Evolutionary conservation across 2,329 filamentous ascomycete species (phyloP).

Genomic region (Lasiodiplodia gonubiensis): DNA sequence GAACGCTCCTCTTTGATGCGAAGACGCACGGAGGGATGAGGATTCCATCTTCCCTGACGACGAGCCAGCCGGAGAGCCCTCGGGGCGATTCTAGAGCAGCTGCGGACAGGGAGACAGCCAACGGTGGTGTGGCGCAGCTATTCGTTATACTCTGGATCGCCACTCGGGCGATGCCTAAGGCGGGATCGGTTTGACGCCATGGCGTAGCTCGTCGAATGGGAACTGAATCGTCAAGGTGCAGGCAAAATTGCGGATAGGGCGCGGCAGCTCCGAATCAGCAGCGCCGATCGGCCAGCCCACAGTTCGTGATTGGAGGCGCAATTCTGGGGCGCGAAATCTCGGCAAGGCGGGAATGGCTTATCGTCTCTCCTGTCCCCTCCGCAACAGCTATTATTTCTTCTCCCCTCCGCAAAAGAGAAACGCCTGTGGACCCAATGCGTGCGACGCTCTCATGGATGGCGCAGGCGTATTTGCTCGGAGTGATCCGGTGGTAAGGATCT

Average conservation of each 20-base stretch:
- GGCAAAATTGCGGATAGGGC: not conserved
- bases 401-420: not conserved
- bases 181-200: not conserved
- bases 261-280: not conserved
- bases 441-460: slow-evolving; percentile 16
- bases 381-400: not conserved
- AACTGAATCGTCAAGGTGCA: not conserved
- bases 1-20: not conserved
- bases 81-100: no score
- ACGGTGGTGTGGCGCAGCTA: slow-evolving; percentile 8
- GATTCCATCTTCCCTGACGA: not conserved
- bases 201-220: not conserved
- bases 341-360: not conserved
- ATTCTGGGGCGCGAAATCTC: slow-evolving; percentile 7
- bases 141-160: not conserved
- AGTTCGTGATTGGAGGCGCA: not conserved
- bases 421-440: slow-evolving; percentile 7
- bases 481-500: slow-evolving; percentile 3
- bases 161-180: not conserved
- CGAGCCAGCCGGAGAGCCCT: not conserved
- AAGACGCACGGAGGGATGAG: not conserved
- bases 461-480: not conserved
- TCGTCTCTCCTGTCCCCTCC: slow-evolving; percentile 2
- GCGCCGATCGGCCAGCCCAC: not conserved
- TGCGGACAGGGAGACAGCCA: not conserved